phyloP scores from a whole-genome alignment of 768 basidiomycete genomes.

The Porpolomopsis calyptriformis region DNA sequence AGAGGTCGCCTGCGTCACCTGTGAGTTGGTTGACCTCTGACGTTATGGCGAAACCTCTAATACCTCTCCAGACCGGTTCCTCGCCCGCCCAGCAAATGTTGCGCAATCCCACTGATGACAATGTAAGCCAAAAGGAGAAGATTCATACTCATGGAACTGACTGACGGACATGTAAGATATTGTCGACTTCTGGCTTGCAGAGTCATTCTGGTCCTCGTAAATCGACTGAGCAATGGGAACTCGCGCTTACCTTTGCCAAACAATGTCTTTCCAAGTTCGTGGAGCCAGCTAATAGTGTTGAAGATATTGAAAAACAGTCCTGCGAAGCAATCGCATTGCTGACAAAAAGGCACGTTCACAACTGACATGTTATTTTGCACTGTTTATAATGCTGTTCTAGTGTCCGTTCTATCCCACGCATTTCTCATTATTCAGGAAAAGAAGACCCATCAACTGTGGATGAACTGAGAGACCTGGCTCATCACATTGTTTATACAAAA shows the following conservation, averaged over 20 bases:
- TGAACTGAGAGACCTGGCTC: conserved; percentile 5
- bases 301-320: conserved; percentile 10
- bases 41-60: conserved; percentile 9
- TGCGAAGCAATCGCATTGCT: conserved; percentile 13
- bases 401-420: conserved; percentile 8
- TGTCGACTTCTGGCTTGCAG: conserved; percentile 8
- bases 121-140: conserved; percentile 8
- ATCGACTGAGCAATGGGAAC: conserved; percentile 10
- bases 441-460: conserved; percentile 6
- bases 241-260: conserved; percentile 10
- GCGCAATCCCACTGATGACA: conserved; percentile 2
- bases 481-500: conserved; percentile 7
- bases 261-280: conserved; percentile 11
- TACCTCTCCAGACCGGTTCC: conserved; percentile 8
- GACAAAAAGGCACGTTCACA: conserved; percentile 10
- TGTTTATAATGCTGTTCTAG: conserved; percentile 7
- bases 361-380: no score
- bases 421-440: conserved; percentile 8
- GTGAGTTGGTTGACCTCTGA: conserved; percentile 6
- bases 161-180: conserved; percentile 8
- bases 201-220: conserved; percentile 7
- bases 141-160: conserved; percentile 8
- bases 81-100: conserved; percentile 5
- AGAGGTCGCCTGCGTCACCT: conserved; percentile 7
- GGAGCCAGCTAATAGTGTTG: conserved; percentile 9